Conservation (phyloP, 805 yeast species). For the Pichia exigua region DNA sequence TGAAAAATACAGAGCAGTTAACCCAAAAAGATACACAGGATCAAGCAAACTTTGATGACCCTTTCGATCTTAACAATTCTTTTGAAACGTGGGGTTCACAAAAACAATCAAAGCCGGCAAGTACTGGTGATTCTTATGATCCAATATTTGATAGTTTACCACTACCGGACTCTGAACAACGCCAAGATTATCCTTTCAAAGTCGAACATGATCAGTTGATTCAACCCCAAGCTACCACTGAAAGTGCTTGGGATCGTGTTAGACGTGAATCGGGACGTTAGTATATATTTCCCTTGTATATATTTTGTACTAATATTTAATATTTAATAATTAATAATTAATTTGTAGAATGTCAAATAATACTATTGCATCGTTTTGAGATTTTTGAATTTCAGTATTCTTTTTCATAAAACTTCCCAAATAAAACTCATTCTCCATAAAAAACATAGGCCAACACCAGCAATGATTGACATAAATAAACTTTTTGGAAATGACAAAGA, state of each 20-base stretch:
- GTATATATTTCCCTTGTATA: neutral
- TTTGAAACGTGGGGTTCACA: neutral
- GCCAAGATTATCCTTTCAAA: neutral
- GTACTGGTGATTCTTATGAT: neutral
- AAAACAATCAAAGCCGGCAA: neutral
- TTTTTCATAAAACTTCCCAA: too few species aligned
- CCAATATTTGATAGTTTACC: neutral
- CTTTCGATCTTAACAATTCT: neutral
- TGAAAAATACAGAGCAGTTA: neutral
- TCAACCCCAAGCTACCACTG: neutral
- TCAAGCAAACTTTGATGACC: neutral
- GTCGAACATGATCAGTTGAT: neutral
- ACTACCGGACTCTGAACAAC: neutral
- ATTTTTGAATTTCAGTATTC: neutral
- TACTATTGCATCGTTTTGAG: neutral
- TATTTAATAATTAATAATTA: too few species aligned
- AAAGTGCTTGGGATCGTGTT: slow-evolving; percentile 22
- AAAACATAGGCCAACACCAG: neutral
- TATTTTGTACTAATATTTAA: neutral
- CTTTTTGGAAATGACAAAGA: slow-evolving; percentile 28
- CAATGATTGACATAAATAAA: slow-evolving; percentile 6
- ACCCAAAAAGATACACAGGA: neutral
- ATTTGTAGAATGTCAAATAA: too few species aligned
- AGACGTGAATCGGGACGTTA: slow-evolving; percentile 10
- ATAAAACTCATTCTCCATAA: too few species aligned